Evolutionary conservation across 805 yeast genomes (phyloP), one percentile per base, ranked within the genome.

Genomic region (Candida sonorensis): DNA sequence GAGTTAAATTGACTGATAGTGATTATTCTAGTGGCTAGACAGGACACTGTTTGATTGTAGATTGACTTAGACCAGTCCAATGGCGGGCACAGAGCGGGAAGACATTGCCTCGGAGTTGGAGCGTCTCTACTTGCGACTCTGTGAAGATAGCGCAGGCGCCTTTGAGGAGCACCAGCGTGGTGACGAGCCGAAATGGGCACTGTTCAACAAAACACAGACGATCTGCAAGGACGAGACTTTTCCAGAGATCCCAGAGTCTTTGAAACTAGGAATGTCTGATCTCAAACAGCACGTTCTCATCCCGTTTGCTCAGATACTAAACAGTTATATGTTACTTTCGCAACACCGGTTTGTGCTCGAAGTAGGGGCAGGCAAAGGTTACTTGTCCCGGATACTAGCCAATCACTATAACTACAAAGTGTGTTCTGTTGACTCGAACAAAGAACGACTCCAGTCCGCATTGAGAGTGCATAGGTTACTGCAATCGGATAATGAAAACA

Each of bases 311-410:
- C 8, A 14, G 5, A 11, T 21, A 14, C 15, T 28, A 11, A 8
- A 14, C 21, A 8, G 9, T 14, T 9, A 15, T 18, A 13, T 28
- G 20, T 7, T 6, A 18, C 8, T 7, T 7, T 7, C 6, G 20
- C 6, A 18, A 18, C 6, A 18, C 6, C 20, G 18, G 13, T 34
- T 23, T 27, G 31, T 51, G 0, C 29, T 53, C 10, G 61, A 55
- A 26, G 36, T 55, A 13, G 61, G 54, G 7, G 49, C 59, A 1
- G 61, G 61, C 4, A 55, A 53, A 28, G 59, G 59, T 7, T 50
- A 51, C 26, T 27, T 55, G 15, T 43, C 52, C 4, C 36, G 59
- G 11, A 30, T 55, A 4, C 27, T 55, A 9, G 35, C 42, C 2
- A 44, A 44, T 27, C 29, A 39, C 10, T 45, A 35, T 30, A 17